phyloP scores from a whole-genome alignment of 106 monocot species.

The Dendrobium nobile region DNA sequence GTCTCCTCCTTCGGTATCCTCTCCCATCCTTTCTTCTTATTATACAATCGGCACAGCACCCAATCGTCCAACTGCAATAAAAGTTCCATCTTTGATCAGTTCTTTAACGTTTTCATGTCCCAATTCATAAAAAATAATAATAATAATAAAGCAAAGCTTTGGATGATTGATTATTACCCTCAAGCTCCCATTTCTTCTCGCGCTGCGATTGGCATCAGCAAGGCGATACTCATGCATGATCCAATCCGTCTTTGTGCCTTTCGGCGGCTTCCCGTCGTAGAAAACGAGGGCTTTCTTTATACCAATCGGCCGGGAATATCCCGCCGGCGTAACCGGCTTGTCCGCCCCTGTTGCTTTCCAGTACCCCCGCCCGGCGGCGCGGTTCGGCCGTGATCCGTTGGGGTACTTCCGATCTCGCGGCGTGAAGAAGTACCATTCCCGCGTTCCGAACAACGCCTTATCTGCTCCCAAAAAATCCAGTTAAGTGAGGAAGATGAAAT shows the following conservation, averaged over 20 bases:
- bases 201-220: background rate
- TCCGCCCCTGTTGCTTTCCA: slow-evolving; percentile 6
- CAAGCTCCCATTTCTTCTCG: slow-evolving; percentile 6
- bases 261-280: slow-evolving; percentile 7
- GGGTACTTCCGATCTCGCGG: slow-evolving; percentile 6
- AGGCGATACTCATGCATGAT: slow-evolving; percentile 12
- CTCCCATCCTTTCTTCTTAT: slow-evolving; percentile 39
- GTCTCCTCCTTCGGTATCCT: slow-evolving; percentile 4
- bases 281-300: slow-evolving; percentile 8
- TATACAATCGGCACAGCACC: slow-evolving; percentile 39
- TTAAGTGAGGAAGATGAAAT: background rate
- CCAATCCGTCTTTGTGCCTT: slow-evolving; percentile 1
- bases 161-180: slow-evolving; percentile 3
- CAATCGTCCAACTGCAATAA: slow-evolving; percentile 34
- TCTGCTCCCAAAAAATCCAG: background rate
- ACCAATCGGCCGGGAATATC: background rate
- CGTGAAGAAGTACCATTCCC: slow-evolving; percentile 12
- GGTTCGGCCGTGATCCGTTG: slow-evolving; percentile 6
- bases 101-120: background rate
- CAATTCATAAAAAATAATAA: background rate
- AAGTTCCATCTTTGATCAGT: background rate
- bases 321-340: background rate
- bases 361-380: slow-evolving; percentile 2
- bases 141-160: background rate
- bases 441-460: slow-evolving; percentile 4